A percentile compares a stretch with the other conserved stretches of the same genome.
These are phyloP conservation scores for Aspergillus piperis DNA, from an alignment of 2,329 filamentous ascomycete species.

Conservation along the genomic window DNA sequence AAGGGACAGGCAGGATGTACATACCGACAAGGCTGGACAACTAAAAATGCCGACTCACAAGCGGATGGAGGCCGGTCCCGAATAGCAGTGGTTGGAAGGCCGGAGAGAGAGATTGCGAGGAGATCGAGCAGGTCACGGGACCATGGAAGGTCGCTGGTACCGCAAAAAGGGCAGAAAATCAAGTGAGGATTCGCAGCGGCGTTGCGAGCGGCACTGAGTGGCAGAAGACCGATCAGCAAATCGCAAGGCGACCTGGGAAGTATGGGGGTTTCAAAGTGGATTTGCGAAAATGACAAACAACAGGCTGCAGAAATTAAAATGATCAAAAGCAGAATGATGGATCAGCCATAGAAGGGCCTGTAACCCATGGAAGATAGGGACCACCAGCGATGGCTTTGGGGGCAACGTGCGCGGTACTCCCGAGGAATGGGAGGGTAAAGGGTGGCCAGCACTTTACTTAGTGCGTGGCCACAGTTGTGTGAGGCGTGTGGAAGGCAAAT, in stretches of 20 bases:
- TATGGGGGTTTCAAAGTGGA: not conserved
- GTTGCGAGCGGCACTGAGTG: conserved; percentile 1
- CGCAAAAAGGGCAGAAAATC: conserved; percentile 14
- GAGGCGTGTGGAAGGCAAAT: conserved; percentile 22
- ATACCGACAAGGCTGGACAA: conserved; percentile 47
- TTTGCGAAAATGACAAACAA: not conserved
- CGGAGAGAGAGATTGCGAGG: conserved; percentile 23
- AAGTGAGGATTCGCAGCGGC: not conserved
- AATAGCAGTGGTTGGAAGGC: conserved; percentile 38
- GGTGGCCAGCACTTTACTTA: conserved; percentile 20
- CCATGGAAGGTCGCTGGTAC: conserved; percentile 15
- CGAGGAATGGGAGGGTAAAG: conserved; percentile 21
- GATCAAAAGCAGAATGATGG: conserved; percentile 3
- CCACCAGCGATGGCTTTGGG: conserved; percentile 7
- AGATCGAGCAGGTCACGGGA: conserved; percentile 31
- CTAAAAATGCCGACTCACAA: conserved; percentile 42
- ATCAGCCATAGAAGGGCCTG: conserved; percentile 13
- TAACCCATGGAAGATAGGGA: conserved; percentile 13
- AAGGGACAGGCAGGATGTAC: conserved; percentile 25
- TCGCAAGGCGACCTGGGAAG: not conserved
- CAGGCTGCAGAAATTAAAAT: not conserved
- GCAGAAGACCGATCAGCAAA: conserved; percentile 16
- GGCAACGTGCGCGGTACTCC: conserved; percentile 24
- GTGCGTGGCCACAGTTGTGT: conserved; percentile 31
- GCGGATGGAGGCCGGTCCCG: conserved; percentile 41